Percentiles rank a stretch among this genome's conserved stretches.
phyloP scores from a whole-genome alignment of 441 rosid genomes.

The Erodium trifolium region DNA sequence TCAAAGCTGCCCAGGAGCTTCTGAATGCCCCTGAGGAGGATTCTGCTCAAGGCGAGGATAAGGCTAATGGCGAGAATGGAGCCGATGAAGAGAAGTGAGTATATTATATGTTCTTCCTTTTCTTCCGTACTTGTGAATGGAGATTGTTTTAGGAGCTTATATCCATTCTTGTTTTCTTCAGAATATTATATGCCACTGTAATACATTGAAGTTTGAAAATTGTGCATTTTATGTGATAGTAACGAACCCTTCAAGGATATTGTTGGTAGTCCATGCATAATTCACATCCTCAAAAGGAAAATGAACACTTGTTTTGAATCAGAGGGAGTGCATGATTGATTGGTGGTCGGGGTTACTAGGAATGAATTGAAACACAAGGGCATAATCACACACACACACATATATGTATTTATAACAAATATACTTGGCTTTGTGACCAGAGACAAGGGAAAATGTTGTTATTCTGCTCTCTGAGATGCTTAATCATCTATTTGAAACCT shows the following conservation, averaged over 20 bases:
- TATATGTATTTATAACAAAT: too few relatives aligned
- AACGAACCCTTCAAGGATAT: too few relatives aligned
- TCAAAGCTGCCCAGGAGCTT: constrained; percentile 69
- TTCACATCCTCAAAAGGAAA: background rate
- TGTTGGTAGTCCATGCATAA: too few relatives aligned
- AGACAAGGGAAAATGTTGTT: background rate
- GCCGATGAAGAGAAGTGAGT: constrained; percentile 41
- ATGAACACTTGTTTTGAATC: background rate
- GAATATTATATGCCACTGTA: background rate
- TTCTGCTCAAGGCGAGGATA: constrained; percentile 21
- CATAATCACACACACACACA: background rate
- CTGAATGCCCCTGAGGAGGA: constrained; percentile 37
- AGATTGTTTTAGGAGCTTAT: background rate
- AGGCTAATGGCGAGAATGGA: constrained; percentile 28
- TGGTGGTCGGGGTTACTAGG: background rate
- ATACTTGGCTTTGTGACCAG: background rate
- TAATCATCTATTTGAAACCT: background rate
- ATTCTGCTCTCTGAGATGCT: background rate
- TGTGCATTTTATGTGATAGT: background rate
- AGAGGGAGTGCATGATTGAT: too few relatives aligned
- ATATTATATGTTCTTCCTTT: constrained; percentile 6
- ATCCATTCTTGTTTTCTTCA: background rate
- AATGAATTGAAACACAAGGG: background rate
- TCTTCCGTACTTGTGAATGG: background rate
- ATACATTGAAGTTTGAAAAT: too few relatives aligned